Percentiles rank a stretch among this genome's conserved stretches.
phyloP scores from a whole-genome alignment of 345 rosid genomes.

The Gossypium rotundifolium region DNA sequence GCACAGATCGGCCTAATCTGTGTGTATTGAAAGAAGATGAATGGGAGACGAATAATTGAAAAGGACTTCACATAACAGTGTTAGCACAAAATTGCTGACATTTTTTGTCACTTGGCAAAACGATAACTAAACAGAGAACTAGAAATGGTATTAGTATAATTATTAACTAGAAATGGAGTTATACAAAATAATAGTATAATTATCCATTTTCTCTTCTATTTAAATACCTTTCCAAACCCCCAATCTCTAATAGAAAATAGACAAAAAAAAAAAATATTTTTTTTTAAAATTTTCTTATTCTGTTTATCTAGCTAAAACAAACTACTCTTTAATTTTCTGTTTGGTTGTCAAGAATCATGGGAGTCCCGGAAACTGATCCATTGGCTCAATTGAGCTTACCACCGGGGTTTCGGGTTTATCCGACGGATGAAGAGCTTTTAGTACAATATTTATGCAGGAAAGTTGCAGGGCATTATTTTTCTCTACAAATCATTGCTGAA shows the following conservation, averaged over 20 bases:
- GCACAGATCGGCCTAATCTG: too few species aligned
- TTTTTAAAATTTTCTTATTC: neutral
- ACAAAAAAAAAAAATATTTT: neutral
- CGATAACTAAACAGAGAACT: neutral
- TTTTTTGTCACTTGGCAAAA: neutral
- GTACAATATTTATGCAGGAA: constrained; percentile 79
- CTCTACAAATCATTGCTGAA: neutral
- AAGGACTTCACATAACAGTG: neutral
- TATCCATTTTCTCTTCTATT: constrained; percentile 13
- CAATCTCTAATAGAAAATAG: neutral
- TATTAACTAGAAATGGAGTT: too few species aligned
- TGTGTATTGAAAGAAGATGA: too few species aligned
- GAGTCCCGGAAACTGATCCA: constrained; percentile 60
- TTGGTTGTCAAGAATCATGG: constrained; percentile 35
- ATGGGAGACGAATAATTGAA: neutral
- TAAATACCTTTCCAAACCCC: constrained; percentile 6
- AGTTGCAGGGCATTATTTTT: constrained; percentile 58
- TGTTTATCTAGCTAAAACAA: neutral
- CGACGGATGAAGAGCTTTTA: constrained; percentile 92
- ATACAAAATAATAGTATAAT: too few species aligned
- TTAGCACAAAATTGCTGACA: neutral
- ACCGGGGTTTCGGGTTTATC: constrained; percentile 95
- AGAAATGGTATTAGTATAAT: too few species aligned
- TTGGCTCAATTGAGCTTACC: constrained; percentile 77
- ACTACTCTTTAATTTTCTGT: neutral